Conservation (phyloP, 257 asterid genomes). For the Solanum etuberosum region DNA sequence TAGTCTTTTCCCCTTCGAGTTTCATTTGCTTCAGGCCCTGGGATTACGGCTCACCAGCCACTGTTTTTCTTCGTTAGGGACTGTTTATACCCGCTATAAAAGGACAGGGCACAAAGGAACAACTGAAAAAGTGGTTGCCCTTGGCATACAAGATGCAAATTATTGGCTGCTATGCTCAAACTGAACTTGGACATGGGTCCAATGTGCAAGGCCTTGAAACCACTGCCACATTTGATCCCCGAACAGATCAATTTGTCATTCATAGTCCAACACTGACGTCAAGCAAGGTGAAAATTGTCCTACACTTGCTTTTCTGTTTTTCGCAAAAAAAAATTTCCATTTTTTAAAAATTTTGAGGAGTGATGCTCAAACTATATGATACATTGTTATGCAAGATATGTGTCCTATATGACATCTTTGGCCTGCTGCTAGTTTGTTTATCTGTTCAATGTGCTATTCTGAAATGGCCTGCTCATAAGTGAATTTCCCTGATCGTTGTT, state of each 20-base stretch:
- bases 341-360: no score
- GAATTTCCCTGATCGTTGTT: not conserved
- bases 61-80: constrained; percentile 37
- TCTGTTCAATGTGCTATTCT: not conserved
- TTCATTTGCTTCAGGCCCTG: not conserved
- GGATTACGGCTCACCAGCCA: not conserved
- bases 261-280: constrained; percentile 99
- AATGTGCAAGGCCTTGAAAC: constrained; percentile 98
- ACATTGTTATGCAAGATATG: not conserved
- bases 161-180: constrained; percentile 98
- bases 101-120: constrained; percentile 93
- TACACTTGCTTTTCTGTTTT: no score
- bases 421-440: not conserved
- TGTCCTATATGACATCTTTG: not conserved
- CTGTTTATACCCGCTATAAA: constrained; percentile 87
- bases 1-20: not conserved
- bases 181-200: constrained; percentile 99
- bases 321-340: no score
- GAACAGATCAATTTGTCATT: constrained; percentile 78
- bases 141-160: constrained; percentile 93
- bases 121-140: constrained; percentile 77
- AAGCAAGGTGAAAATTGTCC: constrained; percentile 59
- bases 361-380: not conserved
- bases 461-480: not conserved
- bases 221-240: constrained; percentile 89